phyloP scores from a whole-genome alignment of 2,329 filamentous ascomycete genomes.

The Camptophora hylomeconis region DNA sequence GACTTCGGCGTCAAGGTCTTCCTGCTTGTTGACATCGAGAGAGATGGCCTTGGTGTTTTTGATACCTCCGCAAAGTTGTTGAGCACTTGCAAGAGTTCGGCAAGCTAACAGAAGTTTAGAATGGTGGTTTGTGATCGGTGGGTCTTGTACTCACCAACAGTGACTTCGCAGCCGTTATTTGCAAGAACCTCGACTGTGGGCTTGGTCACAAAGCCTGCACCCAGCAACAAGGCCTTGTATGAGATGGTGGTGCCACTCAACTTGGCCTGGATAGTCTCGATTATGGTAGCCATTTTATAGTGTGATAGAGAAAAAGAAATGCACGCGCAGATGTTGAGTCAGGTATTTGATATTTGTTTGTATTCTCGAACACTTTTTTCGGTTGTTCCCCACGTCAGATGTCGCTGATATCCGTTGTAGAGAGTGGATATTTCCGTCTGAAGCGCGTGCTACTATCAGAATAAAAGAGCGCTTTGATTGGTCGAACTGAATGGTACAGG shows the following conservation, averaged over 20 bases:
- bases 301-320: no score
- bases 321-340: no score
- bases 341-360: no score
- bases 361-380: no score
- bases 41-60: slow-evolving; percentile 63
- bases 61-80: slow-evolving; percentile 61
- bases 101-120: slow-evolving; percentile 45
- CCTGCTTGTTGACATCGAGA: slow-evolving; percentile 66
- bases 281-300: slow-evolving; percentile 9
- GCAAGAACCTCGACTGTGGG: slow-evolving; percentile 53
- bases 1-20: slow-evolving; percentile 68
- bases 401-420: no score
- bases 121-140: slow-evolving; percentile 1
- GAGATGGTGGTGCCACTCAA: slow-evolving; percentile 5
- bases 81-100: slow-evolving; percentile 62
- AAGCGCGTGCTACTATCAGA: no score
- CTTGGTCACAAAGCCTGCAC: slow-evolving; percentile 36
- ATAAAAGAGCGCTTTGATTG: no score
- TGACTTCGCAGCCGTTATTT: slow-evolving; percentile 48
- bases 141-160: slow-evolving; percentile 42
- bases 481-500: no score
- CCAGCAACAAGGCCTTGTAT: slow-evolving; percentile 16
- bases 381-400: no score
- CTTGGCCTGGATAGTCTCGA: slow-evolving; percentile 12
- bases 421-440: no score